Evolutionary conservation across 2,329 filamentous ascomycete genomes (phyloP).

Genomic region (Plectosphaerella sp.): DNA sequence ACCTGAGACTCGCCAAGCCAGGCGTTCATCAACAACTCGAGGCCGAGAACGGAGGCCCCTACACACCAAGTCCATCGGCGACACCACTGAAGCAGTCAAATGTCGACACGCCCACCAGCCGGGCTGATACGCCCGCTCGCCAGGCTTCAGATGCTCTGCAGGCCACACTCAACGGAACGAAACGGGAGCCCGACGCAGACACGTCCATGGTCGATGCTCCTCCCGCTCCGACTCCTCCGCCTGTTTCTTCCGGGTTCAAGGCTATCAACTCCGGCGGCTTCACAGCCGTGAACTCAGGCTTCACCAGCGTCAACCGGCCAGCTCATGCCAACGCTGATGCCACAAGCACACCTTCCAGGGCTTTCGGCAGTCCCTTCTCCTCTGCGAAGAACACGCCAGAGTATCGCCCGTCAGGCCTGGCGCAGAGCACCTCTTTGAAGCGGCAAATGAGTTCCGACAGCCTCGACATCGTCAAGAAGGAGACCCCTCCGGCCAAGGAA

Average conservation of each 20-base stretch:
- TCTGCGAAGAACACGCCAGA: conserved; percentile 64
- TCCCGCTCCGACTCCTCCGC: conserved; percentile 28
- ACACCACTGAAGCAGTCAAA: conserved; percentile 66
- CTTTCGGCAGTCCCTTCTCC: conserved; percentile 54
- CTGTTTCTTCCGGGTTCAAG: conserved; percentile 53
- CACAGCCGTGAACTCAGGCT: conserved; percentile 68
- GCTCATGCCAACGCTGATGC: conserved; percentile 28
- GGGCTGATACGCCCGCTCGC: conserved; percentile 63
- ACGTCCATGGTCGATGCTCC: conserved; percentile 43
- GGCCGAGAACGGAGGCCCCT: conserved; percentile 84
- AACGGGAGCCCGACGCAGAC: conserved; percentile 43
- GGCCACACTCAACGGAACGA: conserved; percentile 38
- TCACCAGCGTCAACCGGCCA: conserved; percentile 62
- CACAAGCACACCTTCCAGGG: conserved; percentile 58
- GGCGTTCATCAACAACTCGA: conserved; percentile 96
- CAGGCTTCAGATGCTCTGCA: conserved; percentile 51
- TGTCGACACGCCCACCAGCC: conserved; percentile 54
- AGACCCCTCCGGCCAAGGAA: conserved; percentile 43
- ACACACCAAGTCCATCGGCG: conserved; percentile 69
- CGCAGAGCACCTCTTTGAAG: conserved; percentile 63
- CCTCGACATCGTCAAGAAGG: conserved; percentile 42
- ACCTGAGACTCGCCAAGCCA: conserved; percentile 83
- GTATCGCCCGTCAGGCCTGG: conserved; percentile 49
- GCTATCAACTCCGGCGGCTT: conserved; percentile 56
- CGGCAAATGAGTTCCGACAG: conserved; percentile 65